Evolutionary conservation across 2,329 filamentous ascomycete species (phyloP).

Genomic region (Westerdykella sp.): DNA sequence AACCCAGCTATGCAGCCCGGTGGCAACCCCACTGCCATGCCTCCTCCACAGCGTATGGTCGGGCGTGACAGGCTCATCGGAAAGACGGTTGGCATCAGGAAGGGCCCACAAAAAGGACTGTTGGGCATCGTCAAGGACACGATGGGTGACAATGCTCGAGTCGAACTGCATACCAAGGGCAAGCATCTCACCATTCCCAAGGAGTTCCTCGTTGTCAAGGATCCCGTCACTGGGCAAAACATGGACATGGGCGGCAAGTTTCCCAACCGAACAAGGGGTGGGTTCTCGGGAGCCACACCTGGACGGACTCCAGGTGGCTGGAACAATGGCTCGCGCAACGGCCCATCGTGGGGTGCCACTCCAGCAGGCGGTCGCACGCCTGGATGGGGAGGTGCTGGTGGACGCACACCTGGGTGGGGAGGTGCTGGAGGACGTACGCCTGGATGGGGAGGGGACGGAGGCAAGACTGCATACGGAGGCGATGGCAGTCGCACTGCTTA

Average conservation of each 20-base stretch:
- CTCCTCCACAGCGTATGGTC: conserved; percentile 62
- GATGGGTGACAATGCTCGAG: conserved; percentile 75
- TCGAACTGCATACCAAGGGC: conserved; percentile 90
- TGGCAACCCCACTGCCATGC: conserved; percentile 46
- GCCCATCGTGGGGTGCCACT: conserved; percentile 47
- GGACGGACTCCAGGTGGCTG: conserved; percentile 30
- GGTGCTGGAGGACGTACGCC: conserved; percentile 33
- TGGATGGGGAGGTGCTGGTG: conserved; percentile 42
- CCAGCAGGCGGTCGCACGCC: conserved; percentile 35
- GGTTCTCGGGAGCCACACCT: conserved; percentile 34
- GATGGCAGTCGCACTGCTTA: conserved; percentile 41
- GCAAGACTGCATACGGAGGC: conserved; percentile 27
- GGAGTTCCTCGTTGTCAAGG: conserved; percentile 75
- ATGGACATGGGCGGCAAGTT: conserved; percentile 57
- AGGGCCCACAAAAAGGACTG: conserved; percentile 85
- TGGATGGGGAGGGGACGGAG: conserved; percentile 40
- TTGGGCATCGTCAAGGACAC: conserved; percentile 94
- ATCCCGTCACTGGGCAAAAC: conserved; percentile 67
- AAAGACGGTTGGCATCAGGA: conserved; percentile 83
- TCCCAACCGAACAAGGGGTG: conserved; percentile 35
- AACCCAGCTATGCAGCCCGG: conserved; percentile 71
- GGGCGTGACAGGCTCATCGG: conserved; percentile 81
- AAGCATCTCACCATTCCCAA: conserved; percentile 84
- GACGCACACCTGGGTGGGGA: conserved; percentile 46
- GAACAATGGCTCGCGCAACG: conserved; percentile 30